Percentiles rank a stretch among this genome's conserved stretches.
phyloP scores from a whole-genome alignment of 176 grass and related monocot genomes.

The Bonia amplexicaulis region DNA sequence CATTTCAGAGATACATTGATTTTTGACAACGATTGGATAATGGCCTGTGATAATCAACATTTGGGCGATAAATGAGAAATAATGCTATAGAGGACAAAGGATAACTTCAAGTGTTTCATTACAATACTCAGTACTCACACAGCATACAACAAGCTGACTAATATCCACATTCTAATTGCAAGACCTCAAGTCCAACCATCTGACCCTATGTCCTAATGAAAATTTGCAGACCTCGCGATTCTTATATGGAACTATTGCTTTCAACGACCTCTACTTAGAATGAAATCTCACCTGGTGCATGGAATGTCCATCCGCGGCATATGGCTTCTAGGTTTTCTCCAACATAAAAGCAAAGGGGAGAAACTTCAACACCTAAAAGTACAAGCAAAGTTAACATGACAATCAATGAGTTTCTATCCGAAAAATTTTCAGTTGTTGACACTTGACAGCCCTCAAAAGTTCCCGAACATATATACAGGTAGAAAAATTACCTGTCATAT shows the following conservation, averaged over 20 bases:
- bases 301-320: slow-evolving; percentile 76
- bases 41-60: slow-evolving; percentile 29
- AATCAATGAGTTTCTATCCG: neutral
- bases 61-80: slow-evolving; percentile 17
- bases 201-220: slow-evolving; percentile 11
- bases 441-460: neutral
- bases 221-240: slow-evolving; percentile 6
- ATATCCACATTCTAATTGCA: slow-evolving; percentile 43
- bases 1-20: slow-evolving; percentile 4
- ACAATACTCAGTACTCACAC: slow-evolving; percentile 5
- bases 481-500: slow-evolving; percentile 69
- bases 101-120: slow-evolving; percentile 1
- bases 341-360: slow-evolving; percentile 73
- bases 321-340: slow-evolving; percentile 82
- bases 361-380: slow-evolving; percentile 70
- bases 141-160: slow-evolving; percentile 24
- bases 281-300: slow-evolving; percentile 80
- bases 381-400: neutral
- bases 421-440: neutral
- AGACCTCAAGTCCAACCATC: slow-evolving; percentile 21
- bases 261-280: slow-evolving; percentile 26
- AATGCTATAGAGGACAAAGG: neutral
- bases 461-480: neutral
- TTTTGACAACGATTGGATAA: slow-evolving; percentile 25
- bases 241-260: slow-evolving; percentile 20